Percentiles rank a stretch among this genome's conserved stretches.
These are phyloP conservation scores for Penicillium subrubescens DNA, from an alignment of 495 filamentous ascomycete species.

Conservation along the genomic window DNA sequence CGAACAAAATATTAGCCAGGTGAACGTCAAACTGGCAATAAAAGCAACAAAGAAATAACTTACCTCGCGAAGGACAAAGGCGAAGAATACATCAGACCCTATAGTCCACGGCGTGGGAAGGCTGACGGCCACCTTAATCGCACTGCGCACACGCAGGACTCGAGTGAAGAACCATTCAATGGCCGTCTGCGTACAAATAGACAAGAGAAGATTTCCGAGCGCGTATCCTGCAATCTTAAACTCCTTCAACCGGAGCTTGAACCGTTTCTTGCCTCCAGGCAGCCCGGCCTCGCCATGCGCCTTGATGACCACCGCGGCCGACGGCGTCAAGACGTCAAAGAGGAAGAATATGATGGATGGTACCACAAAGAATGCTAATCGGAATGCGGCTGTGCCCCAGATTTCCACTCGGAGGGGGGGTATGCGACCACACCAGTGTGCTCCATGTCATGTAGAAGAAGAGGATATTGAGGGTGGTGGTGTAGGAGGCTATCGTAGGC, in stretches of 20 bases:
- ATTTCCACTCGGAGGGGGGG: constrained; percentile 78
- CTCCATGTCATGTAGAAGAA: constrained; percentile 93
- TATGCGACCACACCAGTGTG: constrained; percentile 76
- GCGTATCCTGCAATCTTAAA: constrained; percentile 54
- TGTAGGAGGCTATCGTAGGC: constrained; percentile 59
- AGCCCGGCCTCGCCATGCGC: constrained; percentile 64
- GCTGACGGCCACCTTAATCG: constrained; percentile 57
- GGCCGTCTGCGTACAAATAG: constrained; percentile 55
- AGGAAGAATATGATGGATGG: constrained; percentile 74
- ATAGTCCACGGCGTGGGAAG: constrained; percentile 66
- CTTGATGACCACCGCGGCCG: constrained; percentile 67
- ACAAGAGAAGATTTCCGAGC: constrained; percentile 66
- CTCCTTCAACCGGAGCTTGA: constrained; percentile 33
- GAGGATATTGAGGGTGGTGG: constrained; percentile 78
- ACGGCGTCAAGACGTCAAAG: constrained; percentile 72
- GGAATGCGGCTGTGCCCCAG: constrained; percentile 64
- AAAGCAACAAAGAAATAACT: constrained; percentile 11
- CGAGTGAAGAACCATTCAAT: constrained; percentile 59
- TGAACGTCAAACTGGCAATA: background rate
- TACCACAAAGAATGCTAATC: constrained; percentile 70
- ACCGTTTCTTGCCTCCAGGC: constrained; percentile 57
- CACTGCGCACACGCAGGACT: constrained; percentile 52
- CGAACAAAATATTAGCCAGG: background rate
- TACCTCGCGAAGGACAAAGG: constrained; percentile 59
- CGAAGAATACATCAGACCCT: constrained; percentile 52